Percentiles rank a stretch among this genome's conserved stretches.
Evolutionary conservation across 2,329 filamentous ascomycete genomes (phyloP).

Genomic region (Aaosphaeria pasadenensis): DNA sequence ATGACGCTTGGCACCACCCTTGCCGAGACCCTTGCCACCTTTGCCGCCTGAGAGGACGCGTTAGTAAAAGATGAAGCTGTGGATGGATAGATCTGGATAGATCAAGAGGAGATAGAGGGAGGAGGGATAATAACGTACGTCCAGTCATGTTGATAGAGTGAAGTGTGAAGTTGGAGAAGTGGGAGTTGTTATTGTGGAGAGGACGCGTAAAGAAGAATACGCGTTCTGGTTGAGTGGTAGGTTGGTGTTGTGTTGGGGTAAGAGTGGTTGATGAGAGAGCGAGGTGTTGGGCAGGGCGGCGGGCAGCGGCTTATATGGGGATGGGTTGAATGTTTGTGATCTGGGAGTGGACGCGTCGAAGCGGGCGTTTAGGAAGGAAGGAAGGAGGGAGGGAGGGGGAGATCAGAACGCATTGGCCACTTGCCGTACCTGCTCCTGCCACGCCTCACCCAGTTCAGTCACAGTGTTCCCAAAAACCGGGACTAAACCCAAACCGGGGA

Average conservation of each 20-base stretch:
- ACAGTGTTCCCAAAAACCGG: too few relatives aligned
- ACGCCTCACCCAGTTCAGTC: too few relatives aligned
- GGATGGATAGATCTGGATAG: constrained; percentile 4
- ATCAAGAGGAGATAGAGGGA: not conserved
- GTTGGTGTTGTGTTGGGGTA: not conserved
- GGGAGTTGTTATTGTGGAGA: constrained; percentile 10
- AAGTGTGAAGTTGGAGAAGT: constrained; percentile 9
- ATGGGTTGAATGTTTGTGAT: not conserved
- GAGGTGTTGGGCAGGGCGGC: constrained; percentile 24
- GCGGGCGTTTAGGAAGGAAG: too few relatives aligned
- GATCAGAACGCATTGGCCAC: too few relatives aligned
- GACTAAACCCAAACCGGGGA: too few relatives aligned
- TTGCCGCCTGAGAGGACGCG: constrained; percentile 68
- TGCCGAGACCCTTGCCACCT: constrained; percentile 96
- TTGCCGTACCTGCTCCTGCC: too few relatives aligned
- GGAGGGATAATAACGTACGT: constrained; percentile 40
- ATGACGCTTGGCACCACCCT: constrained; percentile 98
- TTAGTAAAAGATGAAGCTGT: constrained; percentile 39
- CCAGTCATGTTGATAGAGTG: constrained; percentile 49
- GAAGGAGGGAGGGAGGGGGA: too few relatives aligned
- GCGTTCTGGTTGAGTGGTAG: not conserved
- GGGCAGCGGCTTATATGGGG: constrained; percentile 3
- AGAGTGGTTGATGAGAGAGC: constrained; percentile 10
- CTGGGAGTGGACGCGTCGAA: too few relatives aligned
- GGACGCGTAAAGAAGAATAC: not conserved